Evolutionary conservation across 768 basidiomycete species (phyloP).

Genomic region (Leccinum ochraceum): DNA sequence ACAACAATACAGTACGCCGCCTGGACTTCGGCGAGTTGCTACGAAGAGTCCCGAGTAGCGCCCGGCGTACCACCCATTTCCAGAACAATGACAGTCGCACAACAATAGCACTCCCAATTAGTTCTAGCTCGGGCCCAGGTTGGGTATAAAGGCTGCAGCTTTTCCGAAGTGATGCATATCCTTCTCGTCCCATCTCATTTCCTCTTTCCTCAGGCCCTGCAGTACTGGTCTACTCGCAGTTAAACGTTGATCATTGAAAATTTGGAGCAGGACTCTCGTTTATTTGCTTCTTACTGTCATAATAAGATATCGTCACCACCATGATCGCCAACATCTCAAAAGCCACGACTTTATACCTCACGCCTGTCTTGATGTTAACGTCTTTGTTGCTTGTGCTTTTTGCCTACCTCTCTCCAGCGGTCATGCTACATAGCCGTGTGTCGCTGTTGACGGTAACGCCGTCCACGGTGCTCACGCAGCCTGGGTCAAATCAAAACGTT

Average conservation of each 20-base stretch:
- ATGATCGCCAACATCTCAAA: constrained; percentile 78
- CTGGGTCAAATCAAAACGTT: constrained; percentile 34
- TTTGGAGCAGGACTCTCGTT: constrained; percentile 26
- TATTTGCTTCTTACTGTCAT: background rate
- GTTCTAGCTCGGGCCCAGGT: background rate
- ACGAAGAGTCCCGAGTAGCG: background rate
- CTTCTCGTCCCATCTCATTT: constrained; percentile 1
- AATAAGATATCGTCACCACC: constrained; percentile 2
- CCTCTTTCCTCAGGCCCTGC: constrained; percentile 11
- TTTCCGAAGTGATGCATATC: constrained; percentile 1
- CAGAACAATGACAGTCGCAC: constrained; percentile 18
- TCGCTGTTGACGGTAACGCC: constrained; percentile 66
- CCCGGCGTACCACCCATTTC: background rate
- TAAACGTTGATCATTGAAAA: background rate
- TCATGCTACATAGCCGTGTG: constrained; percentile 61
- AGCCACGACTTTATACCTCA: constrained; percentile 64
- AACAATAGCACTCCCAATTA: constrained; percentile 15
- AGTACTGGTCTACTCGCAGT: constrained; percentile 27
- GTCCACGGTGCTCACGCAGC: constrained; percentile 43
- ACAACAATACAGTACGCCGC: background rate
- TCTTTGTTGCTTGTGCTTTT: constrained; percentile 66
- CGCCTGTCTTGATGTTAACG: constrained; percentile 65
- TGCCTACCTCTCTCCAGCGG: constrained; percentile 64
- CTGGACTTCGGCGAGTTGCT: background rate
- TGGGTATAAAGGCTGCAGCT: constrained; percentile 18